Base-by-base conservation (phyloP, 1,139 yeast species). In the Debaryomyces psychrophilus region DNA sequence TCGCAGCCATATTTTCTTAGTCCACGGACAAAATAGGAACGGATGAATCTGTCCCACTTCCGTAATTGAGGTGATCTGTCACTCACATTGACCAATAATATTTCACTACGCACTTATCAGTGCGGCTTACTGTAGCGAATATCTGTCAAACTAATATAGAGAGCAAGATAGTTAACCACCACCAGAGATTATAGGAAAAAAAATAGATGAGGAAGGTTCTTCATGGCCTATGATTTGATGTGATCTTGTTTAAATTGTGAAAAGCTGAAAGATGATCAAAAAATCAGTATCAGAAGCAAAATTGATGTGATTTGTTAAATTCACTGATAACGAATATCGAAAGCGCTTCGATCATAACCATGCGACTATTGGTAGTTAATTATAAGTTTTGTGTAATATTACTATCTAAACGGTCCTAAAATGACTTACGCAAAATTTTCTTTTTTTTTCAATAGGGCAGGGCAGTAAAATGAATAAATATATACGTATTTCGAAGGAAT, bases 401-500 rank as follows among this genome's bases (percentile, higher is more conserved):
- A 29, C 33, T 38, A 38, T 38, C 41, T 38, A 29, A 35, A 38
- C 41, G 41, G 41, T 38, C 18, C 34, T n/a, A 18, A 8, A 27
- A 38, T 38, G 34, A 28, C 41, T 17, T 26, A 12, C 15, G 22
- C 17, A 27, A 37, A 31, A 18, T 33, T 33, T 33, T 33, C 25
- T 38, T 38, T 38, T 38, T 20, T 5, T 29, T 26, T 28, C 35
- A 38, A 38, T 38, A 33, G 38, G 31, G 41, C 34, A 38, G 18
- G 33, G 27, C 40, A 38, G 25, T 20, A 12, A 38, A 38, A 38
- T 35, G 41, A 38, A 38, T 38, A 38, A 38, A 38, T 38, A 38
- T 38, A 38, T 38, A 28, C 41, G 27, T 5, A 27, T 28, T 38
- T 38, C 35, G 34, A 26, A 38, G 15, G 15, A 28, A 20, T 22